Evolutionary conservation across 352 stramenopile species (phyloP).

Genomic region (Phytopythium cucurbitacearum): DNA sequence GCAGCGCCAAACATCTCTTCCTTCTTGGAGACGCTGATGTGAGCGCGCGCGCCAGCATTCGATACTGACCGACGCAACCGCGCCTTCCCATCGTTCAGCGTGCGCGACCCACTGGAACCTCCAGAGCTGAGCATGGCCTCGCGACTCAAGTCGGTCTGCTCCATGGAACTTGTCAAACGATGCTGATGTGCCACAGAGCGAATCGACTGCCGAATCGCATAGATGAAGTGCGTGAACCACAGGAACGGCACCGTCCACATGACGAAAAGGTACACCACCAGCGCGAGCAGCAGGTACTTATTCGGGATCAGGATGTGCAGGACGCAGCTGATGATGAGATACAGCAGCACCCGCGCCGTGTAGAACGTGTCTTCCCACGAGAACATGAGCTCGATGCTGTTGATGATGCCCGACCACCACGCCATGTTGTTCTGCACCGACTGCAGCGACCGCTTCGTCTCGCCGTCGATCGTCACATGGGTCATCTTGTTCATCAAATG

Average conservation of each 20-base stretch:
- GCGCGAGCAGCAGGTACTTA: slow-evolving; percentile 72
- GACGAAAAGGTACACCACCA: slow-evolving; percentile 77
- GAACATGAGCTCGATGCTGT: slow-evolving; percentile 84
- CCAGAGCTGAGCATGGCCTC: slow-evolving; percentile 26
- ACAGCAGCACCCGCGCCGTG: slow-evolving; percentile 73
- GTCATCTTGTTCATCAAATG: slow-evolving; percentile 90
- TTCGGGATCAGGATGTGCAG: slow-evolving; percentile 83
- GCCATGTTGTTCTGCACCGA: slow-evolving; percentile 88
- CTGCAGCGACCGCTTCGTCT: slow-evolving; percentile 81
- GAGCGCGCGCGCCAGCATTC: slow-evolving; percentile 52
- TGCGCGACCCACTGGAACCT: slow-evolving; percentile 3
- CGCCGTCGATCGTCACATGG: slow-evolving; percentile 77
- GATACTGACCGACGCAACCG: slow-evolving; percentile 50
- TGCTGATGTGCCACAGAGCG: slow-evolving; percentile 75
- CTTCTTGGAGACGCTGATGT: slow-evolving; percentile 79
- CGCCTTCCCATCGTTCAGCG: slow-evolving; percentile 32
- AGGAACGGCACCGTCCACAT: slow-evolving; percentile 81
- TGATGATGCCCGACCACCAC: slow-evolving; percentile 83
- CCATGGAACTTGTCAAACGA: slow-evolving; percentile 53
- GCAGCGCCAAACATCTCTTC: slow-evolving; percentile 81
- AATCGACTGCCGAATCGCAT: slow-evolving; percentile 60
- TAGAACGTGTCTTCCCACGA: slow-evolving; percentile 88
- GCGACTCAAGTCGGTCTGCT: slow-evolving; percentile 51
- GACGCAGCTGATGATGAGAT: slow-evolving; percentile 81
- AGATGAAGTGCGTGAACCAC: slow-evolving; percentile 62